phyloP scores from a whole-genome alignment of 257 asterid genomes.

The Plantago major region DNA sequence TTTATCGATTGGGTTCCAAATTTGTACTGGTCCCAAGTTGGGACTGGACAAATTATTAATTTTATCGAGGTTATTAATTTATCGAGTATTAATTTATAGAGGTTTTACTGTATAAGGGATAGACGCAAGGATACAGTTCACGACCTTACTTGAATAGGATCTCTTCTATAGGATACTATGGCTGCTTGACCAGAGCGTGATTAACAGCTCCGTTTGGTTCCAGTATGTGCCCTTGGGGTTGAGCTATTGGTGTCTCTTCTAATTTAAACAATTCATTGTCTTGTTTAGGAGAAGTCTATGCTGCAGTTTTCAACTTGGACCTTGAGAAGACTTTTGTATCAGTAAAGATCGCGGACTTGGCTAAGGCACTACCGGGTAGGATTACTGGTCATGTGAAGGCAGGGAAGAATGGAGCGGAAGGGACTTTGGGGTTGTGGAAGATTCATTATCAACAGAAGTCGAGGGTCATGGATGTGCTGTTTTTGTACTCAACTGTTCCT shows the following conservation, averaged over 20 bases:
- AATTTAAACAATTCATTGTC: neutral
- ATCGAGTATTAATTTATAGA: too few relatives aligned
- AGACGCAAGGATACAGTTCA: too few relatives aligned
- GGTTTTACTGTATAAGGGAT: too few relatives aligned
- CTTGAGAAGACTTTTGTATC: slow-evolving; percentile 34
- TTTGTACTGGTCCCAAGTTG: too few relatives aligned
- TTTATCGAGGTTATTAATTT: too few relatives aligned
- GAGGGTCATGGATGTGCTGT: slow-evolving; percentile 69
- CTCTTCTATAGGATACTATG: too few relatives aligned
- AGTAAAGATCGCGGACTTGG: slow-evolving; percentile 43
- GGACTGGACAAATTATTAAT: too few relatives aligned
- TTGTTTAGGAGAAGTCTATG: slow-evolving; percentile 61
- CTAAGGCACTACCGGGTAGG: slow-evolving; percentile 41
- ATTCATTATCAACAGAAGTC: slow-evolving; percentile 36
- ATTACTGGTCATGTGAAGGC: slow-evolving; percentile 32
- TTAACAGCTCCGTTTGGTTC: too few relatives aligned
- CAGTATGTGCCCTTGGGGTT: too few relatives aligned
- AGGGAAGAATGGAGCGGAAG: slow-evolving; percentile 74
- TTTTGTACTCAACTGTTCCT: slow-evolving; percentile 51
- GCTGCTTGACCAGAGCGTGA: too few relatives aligned
- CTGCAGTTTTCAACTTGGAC: slow-evolving; percentile 72
- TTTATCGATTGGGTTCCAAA: too few relatives aligned
- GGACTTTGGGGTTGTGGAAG: slow-evolving; percentile 48
- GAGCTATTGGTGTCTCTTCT: neutral
- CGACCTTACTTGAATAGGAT: too few relatives aligned